A percentile compares a stretch with the other conserved stretches of the same genome.
phyloP scores from a whole-genome alignment of 768 basidiomycete species.

The Saitozyma sp. region DNA sequence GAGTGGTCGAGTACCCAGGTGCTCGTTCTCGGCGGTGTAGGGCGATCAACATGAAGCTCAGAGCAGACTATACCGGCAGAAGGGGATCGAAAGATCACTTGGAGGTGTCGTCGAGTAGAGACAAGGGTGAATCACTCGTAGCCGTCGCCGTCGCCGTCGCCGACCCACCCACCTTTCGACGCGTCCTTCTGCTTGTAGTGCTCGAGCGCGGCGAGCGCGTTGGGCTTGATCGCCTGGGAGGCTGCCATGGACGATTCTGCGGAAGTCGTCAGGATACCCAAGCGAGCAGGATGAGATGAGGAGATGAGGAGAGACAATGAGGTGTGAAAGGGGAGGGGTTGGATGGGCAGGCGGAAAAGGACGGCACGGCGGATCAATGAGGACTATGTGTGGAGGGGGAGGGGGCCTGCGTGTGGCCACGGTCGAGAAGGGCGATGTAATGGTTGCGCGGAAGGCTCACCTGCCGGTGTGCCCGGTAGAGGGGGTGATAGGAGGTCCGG shows the following conservation, averaged over 20 bases:
- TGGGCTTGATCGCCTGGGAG: constrained; percentile 19
- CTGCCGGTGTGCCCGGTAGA: constrained; percentile 2
- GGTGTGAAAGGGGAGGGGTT: too few relatives aligned
- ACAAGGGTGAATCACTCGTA: too few relatives aligned
- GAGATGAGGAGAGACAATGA: not conserved
- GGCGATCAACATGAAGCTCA: not conserved
- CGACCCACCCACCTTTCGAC: constrained; percentile 44
- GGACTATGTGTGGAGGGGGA: too few relatives aligned
- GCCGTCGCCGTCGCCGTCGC: too few relatives aligned
- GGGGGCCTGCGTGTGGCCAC: not conserved
- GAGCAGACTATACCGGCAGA: not conserved
- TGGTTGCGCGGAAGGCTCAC: not conserved
- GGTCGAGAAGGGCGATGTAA: not conserved
- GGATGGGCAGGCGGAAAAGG: too few relatives aligned
- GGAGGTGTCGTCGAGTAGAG: too few relatives aligned
- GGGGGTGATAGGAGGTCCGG: constrained; percentile 25
- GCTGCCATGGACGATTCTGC: constrained; percentile 14
- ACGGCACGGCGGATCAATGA: too few relatives aligned
- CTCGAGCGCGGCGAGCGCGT: constrained; percentile 65
- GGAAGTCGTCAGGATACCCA: not conserved
- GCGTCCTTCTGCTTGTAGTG: constrained; percentile 61
- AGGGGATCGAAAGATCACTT: too few relatives aligned
- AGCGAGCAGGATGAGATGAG: too few relatives aligned
- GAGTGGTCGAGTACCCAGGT: too few relatives aligned
- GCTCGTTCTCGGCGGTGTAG: too few relatives aligned